Percentiles rank a stretch among this genome's conserved stretches.
These are phyloP conservation scores for Xylaria sp. DNA, from an alignment of 2,329 filamentous ascomycete species.

Conservation along the genomic window DNA sequence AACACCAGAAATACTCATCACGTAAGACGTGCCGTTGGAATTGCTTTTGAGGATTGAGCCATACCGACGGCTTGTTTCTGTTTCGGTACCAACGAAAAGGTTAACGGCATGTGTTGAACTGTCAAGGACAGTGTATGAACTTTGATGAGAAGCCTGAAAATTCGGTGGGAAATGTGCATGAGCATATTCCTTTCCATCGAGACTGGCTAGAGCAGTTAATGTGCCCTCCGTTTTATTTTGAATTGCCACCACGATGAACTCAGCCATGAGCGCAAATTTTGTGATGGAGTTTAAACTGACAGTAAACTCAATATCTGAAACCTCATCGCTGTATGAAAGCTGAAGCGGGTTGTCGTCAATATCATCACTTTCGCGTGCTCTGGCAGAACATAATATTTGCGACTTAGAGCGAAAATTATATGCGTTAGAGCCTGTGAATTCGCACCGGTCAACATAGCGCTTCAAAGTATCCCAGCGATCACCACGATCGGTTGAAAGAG, in stretches of 20 bases:
- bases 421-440: conserved; percentile 79
- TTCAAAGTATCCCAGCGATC: conserved; percentile 80
- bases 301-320: conserved; percentile 73
- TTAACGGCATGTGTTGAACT: conserved; percentile 96
- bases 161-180: conserved; percentile 87
- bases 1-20: conserved; percentile 82
- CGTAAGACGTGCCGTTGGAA: conserved; percentile 96
- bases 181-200: conserved; percentile 86
- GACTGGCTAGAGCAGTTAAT: conserved; percentile 81
- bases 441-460: conserved; percentile 81
- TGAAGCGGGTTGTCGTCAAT: conserved; percentile 68
- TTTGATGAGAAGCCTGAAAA: conserved; percentile 80
- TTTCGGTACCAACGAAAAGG: conserved; percentile 87
- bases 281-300: conserved; percentile 77
- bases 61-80: conserved; percentile 71
- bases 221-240: conserved; percentile 74
- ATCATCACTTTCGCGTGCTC: conserved; percentile 73
- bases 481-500: conserved; percentile 82
- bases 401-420: conserved; percentile 64
- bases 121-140: conserved; percentile 91
- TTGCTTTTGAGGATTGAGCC: conserved; percentile 97
- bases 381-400: conserved; percentile 72
- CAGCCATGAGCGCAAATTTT: conserved; percentile 93
- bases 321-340: conserved; percentile 82
- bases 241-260: conserved; percentile 92